Evolutionary conservation across 768 basidiomycete genomes (phyloP).

Genomic region (Boletellus ananas): DNA sequence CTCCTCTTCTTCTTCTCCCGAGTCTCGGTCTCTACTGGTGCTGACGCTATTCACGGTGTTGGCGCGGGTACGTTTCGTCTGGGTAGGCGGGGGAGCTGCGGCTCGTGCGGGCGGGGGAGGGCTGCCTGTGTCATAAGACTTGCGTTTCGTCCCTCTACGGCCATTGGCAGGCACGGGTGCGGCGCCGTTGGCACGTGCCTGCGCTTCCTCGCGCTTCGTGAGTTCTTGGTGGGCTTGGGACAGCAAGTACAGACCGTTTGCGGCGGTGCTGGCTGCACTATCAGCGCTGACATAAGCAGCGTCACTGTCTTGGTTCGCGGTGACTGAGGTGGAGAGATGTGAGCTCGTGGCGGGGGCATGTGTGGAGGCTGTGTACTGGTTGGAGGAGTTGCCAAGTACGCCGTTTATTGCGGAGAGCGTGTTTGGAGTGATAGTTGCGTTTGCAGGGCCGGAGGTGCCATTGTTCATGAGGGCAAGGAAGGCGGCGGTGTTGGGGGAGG

Average conservation of each 20-base stretch:
- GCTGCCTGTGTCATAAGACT: slow-evolving; percentile 48
- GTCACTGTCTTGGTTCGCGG: slow-evolving; percentile 33
- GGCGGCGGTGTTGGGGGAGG: slow-evolving; percentile 85
- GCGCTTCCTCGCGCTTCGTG: slow-evolving; percentile 88
- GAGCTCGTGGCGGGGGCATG: slow-evolving; percentile 34
- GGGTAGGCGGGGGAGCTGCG: slow-evolving; percentile 21
- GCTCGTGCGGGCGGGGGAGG: slow-evolving; percentile 30
- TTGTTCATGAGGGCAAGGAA: slow-evolving; percentile 91
- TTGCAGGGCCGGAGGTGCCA: slow-evolving; percentile 30
- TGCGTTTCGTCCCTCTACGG: slow-evolving; percentile 67
- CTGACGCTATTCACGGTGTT: slow-evolving; percentile 31
- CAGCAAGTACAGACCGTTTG: slow-evolving; percentile 91
- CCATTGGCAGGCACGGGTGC: slow-evolving; percentile 28
- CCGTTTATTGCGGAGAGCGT: slow-evolving; percentile 64
- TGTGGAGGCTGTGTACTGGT: slow-evolving; percentile 26
- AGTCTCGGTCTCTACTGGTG: slow-evolving; percentile 35
- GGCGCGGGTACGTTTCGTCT: slow-evolving; percentile 38
- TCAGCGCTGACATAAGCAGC: slow-evolving; percentile 41
- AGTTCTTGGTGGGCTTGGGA: slow-evolving; percentile 96
- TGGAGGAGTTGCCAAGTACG: slow-evolving; percentile 49
- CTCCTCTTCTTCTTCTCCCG: slow-evolving; percentile 34
- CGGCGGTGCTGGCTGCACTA: slow-evolving; percentile 65
- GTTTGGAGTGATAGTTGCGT: slow-evolving; percentile 57
- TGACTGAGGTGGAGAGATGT: slow-evolving; percentile 34
- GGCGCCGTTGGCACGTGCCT: slow-evolving; percentile 52